These are phyloP conservation scores for Flaveria floridana DNA, from an alignment of 140 eudicot species.

Conservation along the genomic window DNA sequence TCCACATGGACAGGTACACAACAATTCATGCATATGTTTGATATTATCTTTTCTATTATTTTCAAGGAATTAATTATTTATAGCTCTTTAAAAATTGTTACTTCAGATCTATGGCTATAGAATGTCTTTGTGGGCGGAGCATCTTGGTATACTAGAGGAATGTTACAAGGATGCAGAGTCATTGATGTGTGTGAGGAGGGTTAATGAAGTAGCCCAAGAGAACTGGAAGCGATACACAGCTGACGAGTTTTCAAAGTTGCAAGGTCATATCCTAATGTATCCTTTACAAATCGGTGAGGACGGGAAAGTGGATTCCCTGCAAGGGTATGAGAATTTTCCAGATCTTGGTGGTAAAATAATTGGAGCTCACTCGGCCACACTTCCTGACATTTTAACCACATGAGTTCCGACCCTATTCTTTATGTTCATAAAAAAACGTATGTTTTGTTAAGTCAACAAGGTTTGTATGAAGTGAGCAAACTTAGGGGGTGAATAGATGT, in stretches of 20 bases:
- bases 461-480: slow-evolving; percentile 5
- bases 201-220: slow-evolving; percentile 61
- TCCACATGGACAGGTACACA: slow-evolving; percentile 74
- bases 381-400: slow-evolving; percentile 85
- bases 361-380: slow-evolving; percentile 64
- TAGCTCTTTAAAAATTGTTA: neutral
- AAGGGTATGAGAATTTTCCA: slow-evolving; percentile 67
- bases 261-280: slow-evolving; percentile 79
- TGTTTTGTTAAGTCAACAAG: neutral
- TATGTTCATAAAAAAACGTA: slow-evolving; percentile 23
- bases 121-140: slow-evolving; percentile 94
- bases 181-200: slow-evolving; percentile 70
- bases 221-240: slow-evolving; percentile 56
- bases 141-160: slow-evolving; percentile 54
- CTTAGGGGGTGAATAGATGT: slow-evolving; percentile 19
- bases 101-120: slow-evolving; percentile 83
- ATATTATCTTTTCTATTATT: neutral
- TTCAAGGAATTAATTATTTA: neutral
- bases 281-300: slow-evolving; percentile 58
- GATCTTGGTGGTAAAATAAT: slow-evolving; percentile 87
- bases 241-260: slow-evolving; percentile 47
- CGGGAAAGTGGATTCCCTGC: slow-evolving; percentile 63
- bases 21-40: neutral
- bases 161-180: slow-evolving; percentile 50
- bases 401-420: slow-evolving; percentile 33